Base-by-base conservation (phyloP, 2,329 filamentous ascomycete genomes). In the Paraconiothyrium sp. region DNA sequence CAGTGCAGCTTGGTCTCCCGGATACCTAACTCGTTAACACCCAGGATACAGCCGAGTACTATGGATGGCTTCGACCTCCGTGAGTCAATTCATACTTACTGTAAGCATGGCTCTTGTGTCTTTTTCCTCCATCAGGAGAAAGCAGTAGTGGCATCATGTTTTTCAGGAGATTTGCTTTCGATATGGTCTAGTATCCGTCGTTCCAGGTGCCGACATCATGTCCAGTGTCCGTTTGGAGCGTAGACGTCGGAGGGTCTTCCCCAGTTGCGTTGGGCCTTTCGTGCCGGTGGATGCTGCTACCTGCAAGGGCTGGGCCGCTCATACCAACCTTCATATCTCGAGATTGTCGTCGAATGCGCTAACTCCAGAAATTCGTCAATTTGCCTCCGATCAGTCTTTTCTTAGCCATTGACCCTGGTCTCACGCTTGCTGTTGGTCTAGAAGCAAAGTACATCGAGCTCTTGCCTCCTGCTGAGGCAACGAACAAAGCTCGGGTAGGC, bases 321-420 rank as follows among this genome's bases (percentile, higher is more conserved):
- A 54, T 34, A 49, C 24, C 24, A 24, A 9, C 32, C 13, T 57
- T 67, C 57, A 68, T 71, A 51, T 69, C 39, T 43, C 60, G 52
- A 70, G 62, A 72, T 71, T 71, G 54, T 54, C 43, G 47, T 58
- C 10, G 46, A 27, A 27, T 57, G 59, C 56, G 54, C 47, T 62
- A 63, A 61, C 51, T 51, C 49, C 41, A 32, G 14, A 49, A 30
- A 47, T 5, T n/a, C 54, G 43, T 50, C 30, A 20, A 50, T 50
- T 49, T 16, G 30, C 13, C 57, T 47, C 54, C 35, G 11, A 56
- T 54, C 54, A 49, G 41, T 22, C 54, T 32, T 57, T 64, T 32
- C 54, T 63, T 64, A 64, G 63, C 57, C 61, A 54, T 27, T 47
- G 22, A 59, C 58, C 63, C 58, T 64, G 56, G 62, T 60, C 48